These are phyloP conservation scores for Cladorrhinum sp. DNA, from an alignment of 2,329 filamentous ascomycete species.

Conservation along the genomic window DNA sequence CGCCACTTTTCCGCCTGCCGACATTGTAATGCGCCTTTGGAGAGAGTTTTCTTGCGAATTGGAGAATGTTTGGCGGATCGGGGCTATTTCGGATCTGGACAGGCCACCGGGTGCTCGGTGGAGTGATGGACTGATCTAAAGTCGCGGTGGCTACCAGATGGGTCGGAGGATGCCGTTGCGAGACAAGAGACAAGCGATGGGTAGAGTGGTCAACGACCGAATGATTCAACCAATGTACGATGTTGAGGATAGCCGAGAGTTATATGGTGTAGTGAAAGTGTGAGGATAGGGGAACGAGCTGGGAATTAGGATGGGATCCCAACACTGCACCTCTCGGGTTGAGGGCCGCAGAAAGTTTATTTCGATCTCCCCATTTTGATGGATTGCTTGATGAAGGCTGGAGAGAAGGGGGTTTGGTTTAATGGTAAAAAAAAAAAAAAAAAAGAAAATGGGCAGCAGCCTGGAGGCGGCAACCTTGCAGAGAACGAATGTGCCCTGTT, in stretches of 20 bases:
- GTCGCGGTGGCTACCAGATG: constrained; percentile 9
- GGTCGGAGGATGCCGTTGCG: constrained; percentile 12
- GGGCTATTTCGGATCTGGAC: constrained; percentile 6
- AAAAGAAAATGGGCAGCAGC: neutral
- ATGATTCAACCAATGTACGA: neutral
- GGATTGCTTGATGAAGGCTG: neutral
- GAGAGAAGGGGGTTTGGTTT: neutral
- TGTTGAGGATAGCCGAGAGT: neutral
- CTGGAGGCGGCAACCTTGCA: neutral
- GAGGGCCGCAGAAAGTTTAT: constrained; percentile 11
- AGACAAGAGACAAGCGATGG: constrained; percentile 1
- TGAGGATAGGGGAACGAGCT: neutral
- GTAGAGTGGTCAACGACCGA: constrained; percentile 11
- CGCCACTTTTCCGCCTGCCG: constrained; percentile 11
- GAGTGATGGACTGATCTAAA: neutral
- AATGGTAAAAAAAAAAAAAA: neutral
- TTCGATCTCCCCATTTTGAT: constrained; percentile 19
- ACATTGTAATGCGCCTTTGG: constrained; percentile 16
- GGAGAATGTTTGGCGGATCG: neutral
- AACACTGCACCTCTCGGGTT: constrained; percentile 16
- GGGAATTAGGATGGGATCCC: constrained; percentile 5
- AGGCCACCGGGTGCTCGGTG: neutral
- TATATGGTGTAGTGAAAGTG: neutral
- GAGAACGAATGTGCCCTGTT: neutral
- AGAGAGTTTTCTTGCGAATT: neutral